These are phyloP conservation scores for Gigaspora rosea DNA, from an alignment of 192 early-diverging fungal genomes.

Conservation along the genomic window DNA sequence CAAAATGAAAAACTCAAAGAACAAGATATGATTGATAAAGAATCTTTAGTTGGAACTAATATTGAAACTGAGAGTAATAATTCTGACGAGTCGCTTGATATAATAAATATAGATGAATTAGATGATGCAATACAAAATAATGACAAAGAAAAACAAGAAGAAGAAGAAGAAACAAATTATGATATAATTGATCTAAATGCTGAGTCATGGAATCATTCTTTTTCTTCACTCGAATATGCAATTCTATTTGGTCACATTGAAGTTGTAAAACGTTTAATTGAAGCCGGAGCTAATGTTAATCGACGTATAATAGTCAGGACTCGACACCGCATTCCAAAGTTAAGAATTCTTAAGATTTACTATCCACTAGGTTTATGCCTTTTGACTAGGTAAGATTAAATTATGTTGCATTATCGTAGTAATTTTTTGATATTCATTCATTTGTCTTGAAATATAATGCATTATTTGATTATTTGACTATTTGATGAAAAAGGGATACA, in stretches of 20 bases:
- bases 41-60: not conserved
- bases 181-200: constrained; percentile 18
- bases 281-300: constrained; percentile 1
- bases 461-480: too few relatives aligned
- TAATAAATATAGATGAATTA: not conserved
- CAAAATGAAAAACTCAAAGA: not conserved
- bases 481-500: not conserved
- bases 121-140: not conserved
- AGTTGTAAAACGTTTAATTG: constrained; percentile 3
- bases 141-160: not conserved
- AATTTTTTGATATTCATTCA: too few relatives aligned
- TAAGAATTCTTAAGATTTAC: not conserved
- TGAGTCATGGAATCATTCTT: constrained; percentile 10
- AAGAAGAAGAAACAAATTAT: not conserved
- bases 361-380: constrained; percentile 13
- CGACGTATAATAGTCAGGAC: not conserved
- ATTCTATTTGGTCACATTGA: constrained; percentile 17
- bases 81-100: not conserved
- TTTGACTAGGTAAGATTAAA: not conserved
- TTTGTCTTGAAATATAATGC: too few relatives aligned
- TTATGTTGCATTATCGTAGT: too few relatives aligned
- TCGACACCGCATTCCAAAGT: too few relatives aligned
- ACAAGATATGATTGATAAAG: not conserved
- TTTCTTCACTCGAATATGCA: constrained; percentile 13
- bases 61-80: not conserved